phyloP scores from a whole-genome alignment of 176 grass and related monocot genomes.

The Panicum miliaceum region DNA sequence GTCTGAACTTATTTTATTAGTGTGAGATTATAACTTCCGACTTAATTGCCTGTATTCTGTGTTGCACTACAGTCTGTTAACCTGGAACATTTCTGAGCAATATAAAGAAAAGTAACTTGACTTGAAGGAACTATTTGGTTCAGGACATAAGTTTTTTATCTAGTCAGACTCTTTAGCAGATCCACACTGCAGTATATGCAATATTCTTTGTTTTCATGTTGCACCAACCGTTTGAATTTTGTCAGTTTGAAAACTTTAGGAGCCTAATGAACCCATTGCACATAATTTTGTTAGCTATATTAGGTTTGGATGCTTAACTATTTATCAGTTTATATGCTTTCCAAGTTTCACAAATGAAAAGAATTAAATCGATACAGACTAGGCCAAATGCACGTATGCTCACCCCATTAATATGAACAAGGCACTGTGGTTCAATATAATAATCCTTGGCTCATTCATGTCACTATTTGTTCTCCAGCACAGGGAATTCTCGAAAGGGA shows the following conservation, averaged over 20 bases:
- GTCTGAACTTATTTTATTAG: constrained; percentile 6
- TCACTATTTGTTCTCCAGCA: constrained; percentile 62
- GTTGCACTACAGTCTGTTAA: background rate
- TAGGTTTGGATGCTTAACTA: background rate
- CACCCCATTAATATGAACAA: constrained; percentile 20
- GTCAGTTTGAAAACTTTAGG: background rate
- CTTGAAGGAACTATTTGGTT: background rate
- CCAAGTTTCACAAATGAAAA: constrained; percentile 27
- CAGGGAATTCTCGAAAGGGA: constrained; percentile 81
- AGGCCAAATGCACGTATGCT: background rate
- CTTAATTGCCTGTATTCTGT: background rate
- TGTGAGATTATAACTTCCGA: constrained; percentile 19
- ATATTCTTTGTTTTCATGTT: background rate
- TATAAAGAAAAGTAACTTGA: background rate
- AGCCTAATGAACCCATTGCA: background rate
- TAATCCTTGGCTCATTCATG: constrained; percentile 25
- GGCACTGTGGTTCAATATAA: constrained; percentile 13
- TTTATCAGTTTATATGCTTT: background rate
- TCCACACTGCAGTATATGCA: background rate
- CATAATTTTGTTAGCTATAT: constrained; percentile 4
- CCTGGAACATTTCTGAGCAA: background rate
- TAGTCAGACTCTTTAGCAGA: background rate
- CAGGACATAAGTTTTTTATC: background rate
- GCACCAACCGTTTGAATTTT: background rate
- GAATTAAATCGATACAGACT: background rate